Percentiles rank a stretch among this genome's conserved stretches.
Conservation (phyloP, 495 filamentous ascomycete species). For the Apodospora peruviana region DNA sequence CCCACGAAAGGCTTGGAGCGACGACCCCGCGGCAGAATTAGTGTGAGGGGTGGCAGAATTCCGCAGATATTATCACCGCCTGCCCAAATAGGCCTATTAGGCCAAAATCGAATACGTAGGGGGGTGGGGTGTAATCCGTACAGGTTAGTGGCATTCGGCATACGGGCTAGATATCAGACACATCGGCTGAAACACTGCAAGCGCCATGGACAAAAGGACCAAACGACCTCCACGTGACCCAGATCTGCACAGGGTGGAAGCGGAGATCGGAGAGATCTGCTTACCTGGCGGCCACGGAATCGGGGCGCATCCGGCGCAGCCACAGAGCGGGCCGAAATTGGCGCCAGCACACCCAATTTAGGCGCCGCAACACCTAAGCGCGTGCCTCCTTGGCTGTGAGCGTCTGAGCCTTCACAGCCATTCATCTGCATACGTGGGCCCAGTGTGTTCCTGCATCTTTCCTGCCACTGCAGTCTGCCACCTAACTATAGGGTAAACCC, state of each 20-base stretch:
- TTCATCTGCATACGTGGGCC: conserved; percentile 6
- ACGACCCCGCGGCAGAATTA: too few species aligned
- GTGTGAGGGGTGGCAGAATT: too few species aligned
- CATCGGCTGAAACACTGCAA: neutral
- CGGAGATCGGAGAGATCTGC: neutral
- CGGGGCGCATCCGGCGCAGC: neutral
- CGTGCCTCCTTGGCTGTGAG: conserved; percentile 5
- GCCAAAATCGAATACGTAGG: too few species aligned
- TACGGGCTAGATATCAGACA: too few species aligned
- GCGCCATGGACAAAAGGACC: neutral
- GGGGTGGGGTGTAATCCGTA: too few species aligned
- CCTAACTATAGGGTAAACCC: neutral
- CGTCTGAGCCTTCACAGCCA: conserved; percentile 11
- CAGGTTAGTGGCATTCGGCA: too few species aligned
- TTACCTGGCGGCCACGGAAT: neutral
- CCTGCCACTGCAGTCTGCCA: neutral
- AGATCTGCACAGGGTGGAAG: neutral
- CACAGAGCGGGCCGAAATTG: neutral
- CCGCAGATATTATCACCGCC: too few species aligned
- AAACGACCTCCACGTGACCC: too few species aligned
- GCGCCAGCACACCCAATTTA: conserved; percentile 11
- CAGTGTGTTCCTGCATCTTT: conserved; percentile 12
- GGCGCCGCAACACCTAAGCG: conserved; percentile 28
- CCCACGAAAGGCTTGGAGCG: too few species aligned
- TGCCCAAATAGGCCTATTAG: too few species aligned